A percentile compares a stretch with the other conserved stretches of the same genome.
Conservation (phyloP, 352 stramenopile species). For the Elongisporangium undulatum region DNA sequence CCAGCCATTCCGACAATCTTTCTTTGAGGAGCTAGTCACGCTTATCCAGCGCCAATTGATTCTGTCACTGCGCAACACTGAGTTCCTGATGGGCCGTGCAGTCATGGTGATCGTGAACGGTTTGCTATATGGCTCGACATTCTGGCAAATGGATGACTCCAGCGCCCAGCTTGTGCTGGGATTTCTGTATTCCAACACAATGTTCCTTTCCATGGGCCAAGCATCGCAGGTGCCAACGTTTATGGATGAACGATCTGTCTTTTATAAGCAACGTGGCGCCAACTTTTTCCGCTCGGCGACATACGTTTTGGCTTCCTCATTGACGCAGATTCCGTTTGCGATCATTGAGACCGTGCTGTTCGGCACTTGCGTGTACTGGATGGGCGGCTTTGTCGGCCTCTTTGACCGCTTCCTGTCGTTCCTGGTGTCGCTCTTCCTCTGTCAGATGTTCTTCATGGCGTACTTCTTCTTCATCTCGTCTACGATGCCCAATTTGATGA, state of each 20-base stretch:
- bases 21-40: constrained; percentile 33
- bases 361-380: constrained; percentile 87
- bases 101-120: constrained; percentile 66
- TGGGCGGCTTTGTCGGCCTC: constrained; percentile 66
- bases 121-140: constrained; percentile 57
- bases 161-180: constrained; percentile 70
- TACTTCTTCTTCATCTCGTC: constrained; percentile 72
- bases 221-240: constrained; percentile 79
- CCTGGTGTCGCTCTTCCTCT: constrained; percentile 55
- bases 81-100: constrained; percentile 33
- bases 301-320: constrained; percentile 64
- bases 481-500: constrained; percentile 32
- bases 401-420: constrained; percentile 50
- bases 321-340: constrained; percentile 49
- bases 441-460: constrained; percentile 58
- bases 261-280: constrained; percentile 87
- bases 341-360: constrained; percentile 80
- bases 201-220: constrained; percentile 86
- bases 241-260: constrained; percentile 67
- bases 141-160: constrained; percentile 52
- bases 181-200: constrained; percentile 83
- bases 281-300: constrained; percentile 86
- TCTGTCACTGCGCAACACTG: constrained; percentile 57
- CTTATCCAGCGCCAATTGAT: constrained; percentile 56
- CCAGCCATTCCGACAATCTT: constrained; percentile 43